These are phyloP conservation scores for Corchorus capsularis DNA, from an alignment of 345 rosid species.

Conservation along the genomic window DNA sequence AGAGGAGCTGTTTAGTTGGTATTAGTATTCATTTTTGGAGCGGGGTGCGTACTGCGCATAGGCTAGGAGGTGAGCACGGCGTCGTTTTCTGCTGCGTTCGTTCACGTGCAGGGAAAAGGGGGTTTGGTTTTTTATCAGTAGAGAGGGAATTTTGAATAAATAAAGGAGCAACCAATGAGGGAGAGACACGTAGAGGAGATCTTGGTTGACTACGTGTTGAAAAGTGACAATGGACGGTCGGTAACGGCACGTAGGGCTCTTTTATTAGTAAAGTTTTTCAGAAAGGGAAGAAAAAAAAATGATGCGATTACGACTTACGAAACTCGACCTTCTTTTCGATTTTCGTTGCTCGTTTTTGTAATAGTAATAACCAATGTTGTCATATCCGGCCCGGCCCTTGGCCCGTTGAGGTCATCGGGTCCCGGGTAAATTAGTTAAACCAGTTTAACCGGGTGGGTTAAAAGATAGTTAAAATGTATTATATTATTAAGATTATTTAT, in stretches of 20 bases:
- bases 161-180: not conserved
- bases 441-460: too few relatives aligned
- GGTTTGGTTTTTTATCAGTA: not conserved
- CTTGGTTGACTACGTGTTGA: conserved; percentile 17
- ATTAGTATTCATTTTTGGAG: not conserved
- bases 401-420: too few relatives aligned
- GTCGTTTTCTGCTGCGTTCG: not conserved
- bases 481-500: too few relatives aligned
- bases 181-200: conserved; percentile 12
- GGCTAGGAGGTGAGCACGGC: not conserved
- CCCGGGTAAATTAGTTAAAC: too few relatives aligned
- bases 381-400: too few relatives aligned
- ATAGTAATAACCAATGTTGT: too few relatives aligned
- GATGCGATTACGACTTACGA: conserved; percentile 12
- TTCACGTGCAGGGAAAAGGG: conserved; percentile 16
- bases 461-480: too few relatives aligned
- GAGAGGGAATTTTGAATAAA: not conserved
- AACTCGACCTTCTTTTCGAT: not conserved
- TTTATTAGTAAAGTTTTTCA: not conserved
- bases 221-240: not conserved
- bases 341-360: not conserved
- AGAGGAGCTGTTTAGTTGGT: too few relatives aligned
- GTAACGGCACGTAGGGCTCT: conserved; percentile 21
- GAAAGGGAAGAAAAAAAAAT: not conserved
- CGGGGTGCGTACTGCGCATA: conserved; percentile 11